Percentiles rank a stretch among this genome's conserved stretches.
Evolutionary conservation across 1,284 basidiomycete species (phyloP).

Genomic region (Dichomitus squalens): DNA sequence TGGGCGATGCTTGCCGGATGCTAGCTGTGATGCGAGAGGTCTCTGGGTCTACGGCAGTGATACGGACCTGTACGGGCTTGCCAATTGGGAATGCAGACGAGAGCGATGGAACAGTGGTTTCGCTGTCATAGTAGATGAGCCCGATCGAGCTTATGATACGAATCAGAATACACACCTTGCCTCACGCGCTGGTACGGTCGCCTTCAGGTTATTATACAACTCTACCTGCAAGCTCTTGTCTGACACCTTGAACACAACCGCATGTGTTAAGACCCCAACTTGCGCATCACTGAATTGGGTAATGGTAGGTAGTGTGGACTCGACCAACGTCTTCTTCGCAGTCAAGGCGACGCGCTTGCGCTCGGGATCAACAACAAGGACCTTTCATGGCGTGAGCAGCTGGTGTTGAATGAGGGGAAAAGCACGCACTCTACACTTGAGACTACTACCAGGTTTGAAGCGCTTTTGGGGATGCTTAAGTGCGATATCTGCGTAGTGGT

Average conservation of each 20-base stretch:
- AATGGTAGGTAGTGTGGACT: constrained; percentile 77
- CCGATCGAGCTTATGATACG: too few species aligned
- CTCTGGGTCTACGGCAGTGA: constrained; percentile 73
- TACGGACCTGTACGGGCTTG: constrained; percentile 85
- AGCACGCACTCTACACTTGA: constrained; percentile 81
- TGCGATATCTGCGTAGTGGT: constrained; percentile 93
- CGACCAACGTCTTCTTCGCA: constrained; percentile 90
- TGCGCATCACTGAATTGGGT: constrained; percentile 69
- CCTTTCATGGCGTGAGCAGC: constrained; percentile 45
- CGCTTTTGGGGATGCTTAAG: constrained; percentile 92
- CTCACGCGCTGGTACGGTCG: constrained; percentile 81
- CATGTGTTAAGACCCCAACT: constrained; percentile 79
- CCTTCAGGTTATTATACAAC: constrained; percentile 90
- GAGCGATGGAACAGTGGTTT: constrained; percentile 65
- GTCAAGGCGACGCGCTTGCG: constrained; percentile 87
- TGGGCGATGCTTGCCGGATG: constrained; percentile 79
- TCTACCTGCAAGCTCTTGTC: constrained; percentile 85
- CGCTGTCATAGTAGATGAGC: constrained; percentile 45
- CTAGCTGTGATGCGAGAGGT: constrained; percentile 79
- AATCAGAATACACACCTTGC: constrained; percentile 67
- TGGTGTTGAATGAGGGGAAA: background rate
- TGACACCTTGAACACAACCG: constrained; percentile 80
- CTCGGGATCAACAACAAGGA: constrained; percentile 85
- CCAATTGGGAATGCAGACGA: constrained; percentile 76
- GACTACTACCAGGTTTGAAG: constrained; percentile 82